Evolutionary conservation across 495 filamentous ascomycete species (phyloP), one percentile per base, ranked within the genome.

Genomic region (Trichoderma orchidacearum): DNA sequence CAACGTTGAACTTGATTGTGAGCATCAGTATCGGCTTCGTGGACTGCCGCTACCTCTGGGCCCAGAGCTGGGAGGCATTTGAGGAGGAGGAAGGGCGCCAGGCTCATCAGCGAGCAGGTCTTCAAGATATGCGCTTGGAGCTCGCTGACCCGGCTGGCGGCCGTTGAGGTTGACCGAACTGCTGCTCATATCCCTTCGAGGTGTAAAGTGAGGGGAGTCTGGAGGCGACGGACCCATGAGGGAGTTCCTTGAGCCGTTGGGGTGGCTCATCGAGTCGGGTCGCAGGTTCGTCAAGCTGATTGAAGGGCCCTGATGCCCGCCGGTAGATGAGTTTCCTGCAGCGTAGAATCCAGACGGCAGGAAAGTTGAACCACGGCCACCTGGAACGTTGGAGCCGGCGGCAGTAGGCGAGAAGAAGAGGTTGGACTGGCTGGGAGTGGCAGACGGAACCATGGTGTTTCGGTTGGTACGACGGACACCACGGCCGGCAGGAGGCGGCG

Each of bases 361-460:
- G 69, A 92, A 96, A n/a, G 72, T 70, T 74, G 79, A 75, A 73
- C 89, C 80, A 56, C 64, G 62, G 53, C 65, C 65, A 13, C 69
- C 68, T n/a, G 77, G 65, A 23, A 64, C 67, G 9, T 68, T 64
- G 1, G 70, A 53, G 34, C 61, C 28, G 70, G 74, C n/a, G 69
- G 92, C 92, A 1, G 93, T 97, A 0, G 93, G 93, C 1, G 89
- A 95, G 71, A 94, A 98, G 79, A 98, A 98, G 4, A 98, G 79
- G 35, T 80, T 85, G 54, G 75, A 63, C 66, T 76, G 62, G 69
- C 78, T 74, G 61, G 72, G 64, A 51, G 74, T 72, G 29, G 70
- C 60, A 45, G 81, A 70, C 45, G 70, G 67, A 3, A 23, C 27
- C 30, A 70, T 71, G 23, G 72, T 64, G 31, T 67, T 66, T 36